Conservation (phyloP, 2,329 filamentous ascomycete species). For the Westerdykella ornata region DNA sequence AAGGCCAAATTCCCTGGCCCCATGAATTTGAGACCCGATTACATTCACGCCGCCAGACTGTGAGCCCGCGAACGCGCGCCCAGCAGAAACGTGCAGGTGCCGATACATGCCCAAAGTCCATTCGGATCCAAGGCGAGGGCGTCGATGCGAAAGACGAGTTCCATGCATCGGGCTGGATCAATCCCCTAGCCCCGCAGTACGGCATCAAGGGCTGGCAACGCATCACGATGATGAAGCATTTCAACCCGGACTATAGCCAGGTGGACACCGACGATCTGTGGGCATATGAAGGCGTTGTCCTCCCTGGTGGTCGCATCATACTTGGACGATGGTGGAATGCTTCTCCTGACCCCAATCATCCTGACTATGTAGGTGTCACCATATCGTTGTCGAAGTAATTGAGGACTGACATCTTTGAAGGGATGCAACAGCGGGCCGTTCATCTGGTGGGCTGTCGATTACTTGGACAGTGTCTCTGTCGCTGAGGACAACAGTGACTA, state of each 20-base stretch:
- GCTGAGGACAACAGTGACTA: too few relatives aligned
- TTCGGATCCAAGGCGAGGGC: slow-evolving; percentile 20
- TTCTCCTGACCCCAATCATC: slow-evolving; percentile 14
- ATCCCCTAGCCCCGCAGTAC: slow-evolving; percentile 43
- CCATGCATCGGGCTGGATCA: slow-evolving; percentile 43
- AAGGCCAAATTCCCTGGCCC: slow-evolving; percentile 31
- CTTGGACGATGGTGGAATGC: slow-evolving; percentile 46
- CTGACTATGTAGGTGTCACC: slow-evolving; percentile 12
- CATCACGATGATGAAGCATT: slow-evolving; percentile 51
- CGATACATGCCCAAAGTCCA: slow-evolving; percentile 7
- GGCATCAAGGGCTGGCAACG: slow-evolving; percentile 49
- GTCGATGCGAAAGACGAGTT: slow-evolving; percentile 33
- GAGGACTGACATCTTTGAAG: background rate
- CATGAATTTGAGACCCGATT: slow-evolving; percentile 38
- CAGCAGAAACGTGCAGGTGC: slow-evolving; percentile 18
- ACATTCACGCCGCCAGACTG: slow-evolving; percentile 22
- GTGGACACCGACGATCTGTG: slow-evolving; percentile 36
- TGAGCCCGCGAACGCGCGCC: slow-evolving; percentile 25
- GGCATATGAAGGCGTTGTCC: slow-evolving; percentile 46
- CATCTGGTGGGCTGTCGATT: slow-evolving; percentile 40
- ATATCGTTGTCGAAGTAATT: background rate
- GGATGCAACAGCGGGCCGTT: slow-evolving; percentile 37
- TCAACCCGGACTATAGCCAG: slow-evolving; percentile 25
- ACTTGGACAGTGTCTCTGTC: too few relatives aligned
- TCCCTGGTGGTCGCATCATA: slow-evolving; percentile 44